These are phyloP conservation scores for Exidia glandulosa DNA, from an alignment of 768 basidiomycete genomes.

Conservation along the genomic window DNA sequence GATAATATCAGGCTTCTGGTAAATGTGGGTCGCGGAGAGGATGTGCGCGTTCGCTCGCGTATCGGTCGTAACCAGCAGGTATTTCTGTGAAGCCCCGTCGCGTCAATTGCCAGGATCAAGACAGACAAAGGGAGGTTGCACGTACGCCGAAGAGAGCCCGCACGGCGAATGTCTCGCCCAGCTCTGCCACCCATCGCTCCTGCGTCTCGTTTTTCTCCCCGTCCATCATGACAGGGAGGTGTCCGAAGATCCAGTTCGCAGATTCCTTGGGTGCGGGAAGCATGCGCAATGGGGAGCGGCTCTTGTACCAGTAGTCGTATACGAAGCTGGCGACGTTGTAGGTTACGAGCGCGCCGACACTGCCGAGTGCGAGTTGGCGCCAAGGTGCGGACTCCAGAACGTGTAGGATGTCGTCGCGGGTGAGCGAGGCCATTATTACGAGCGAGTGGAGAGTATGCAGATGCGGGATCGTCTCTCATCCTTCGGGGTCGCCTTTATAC, in stretches of 20 bases:
- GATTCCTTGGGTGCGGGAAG: neutral
- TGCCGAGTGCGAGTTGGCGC: no score
- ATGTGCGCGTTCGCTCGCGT: slow-evolving; percentile 54
- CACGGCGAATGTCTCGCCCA: neutral
- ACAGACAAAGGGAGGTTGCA: neutral
- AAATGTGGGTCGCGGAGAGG: slow-evolving; percentile 42
- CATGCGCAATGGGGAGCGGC: neutral
- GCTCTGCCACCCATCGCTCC: neutral
- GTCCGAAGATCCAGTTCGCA: neutral
- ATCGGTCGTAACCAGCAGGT: slow-evolving; percentile 44
- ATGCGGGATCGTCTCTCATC: no score
- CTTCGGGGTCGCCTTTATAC: no score
- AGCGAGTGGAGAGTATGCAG: no score
- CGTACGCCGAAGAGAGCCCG: neutral
- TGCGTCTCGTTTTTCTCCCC: neutral
- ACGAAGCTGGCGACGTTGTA: no score
- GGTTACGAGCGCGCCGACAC: no score
- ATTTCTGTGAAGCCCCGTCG: slow-evolving; percentile 13
- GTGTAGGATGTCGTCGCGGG: no score
- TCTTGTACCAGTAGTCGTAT: no score
- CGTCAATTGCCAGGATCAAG: neutral
- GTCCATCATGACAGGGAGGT: neutral
- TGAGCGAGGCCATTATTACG: no score
- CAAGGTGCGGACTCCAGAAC: no score
- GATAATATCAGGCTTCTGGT: slow-evolving; percentile 39